Base-by-base conservation (phyloP, 352 stramenopile species). In the Phytopythium litorale region DNA sequence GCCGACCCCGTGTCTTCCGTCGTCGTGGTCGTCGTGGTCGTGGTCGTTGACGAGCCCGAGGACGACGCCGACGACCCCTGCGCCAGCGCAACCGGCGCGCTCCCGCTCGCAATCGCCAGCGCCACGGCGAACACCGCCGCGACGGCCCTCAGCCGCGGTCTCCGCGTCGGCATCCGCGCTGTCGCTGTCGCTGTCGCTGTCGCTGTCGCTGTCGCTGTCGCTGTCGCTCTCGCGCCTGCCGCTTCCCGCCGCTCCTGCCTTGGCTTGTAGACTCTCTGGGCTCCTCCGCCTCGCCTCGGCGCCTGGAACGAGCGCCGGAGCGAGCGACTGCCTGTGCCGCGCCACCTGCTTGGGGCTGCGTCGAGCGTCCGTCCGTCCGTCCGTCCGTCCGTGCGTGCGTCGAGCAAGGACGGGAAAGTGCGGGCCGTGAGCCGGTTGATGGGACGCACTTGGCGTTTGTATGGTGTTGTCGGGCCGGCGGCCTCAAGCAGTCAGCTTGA, bases 21-120 rank as follows among this genome's bases (percentile, higher is more conserved):
- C 2, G 21, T 52, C 8, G 49, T 35, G 4, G 49, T 55, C 25
- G 25, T 35, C 49, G 49, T 55, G 3, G 66, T 79, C 8, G 66
- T 70, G n/a, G 62, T 46, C 0, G 30, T 51, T 30, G 53, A 61
- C 11, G 62, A 40, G 35, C 35, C 35, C 8, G 35, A 40, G 35
- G 35, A 38, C 11, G 58, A 63, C 19, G 60, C 35, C 33, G 46
- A 40, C 13, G 55, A 63, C 2, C 12, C 55, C 38, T 49, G 25
- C 7, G 37, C 42, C 38, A 21, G 55, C 7, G 21, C 25, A 2
- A 15, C 37, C 35, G 53, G 30, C 33, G 15, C 38, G 25, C 37
- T 8, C 55, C 18, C 21, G 21, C 43, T 3, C 9, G 30, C 40
- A 4, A 51, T 25, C 3, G 28, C 38, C 21, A 60, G 18, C 7